Evolutionary conservation across 331 rosid genomes (phyloP).

Genomic region (Malus hybrid): DNA sequence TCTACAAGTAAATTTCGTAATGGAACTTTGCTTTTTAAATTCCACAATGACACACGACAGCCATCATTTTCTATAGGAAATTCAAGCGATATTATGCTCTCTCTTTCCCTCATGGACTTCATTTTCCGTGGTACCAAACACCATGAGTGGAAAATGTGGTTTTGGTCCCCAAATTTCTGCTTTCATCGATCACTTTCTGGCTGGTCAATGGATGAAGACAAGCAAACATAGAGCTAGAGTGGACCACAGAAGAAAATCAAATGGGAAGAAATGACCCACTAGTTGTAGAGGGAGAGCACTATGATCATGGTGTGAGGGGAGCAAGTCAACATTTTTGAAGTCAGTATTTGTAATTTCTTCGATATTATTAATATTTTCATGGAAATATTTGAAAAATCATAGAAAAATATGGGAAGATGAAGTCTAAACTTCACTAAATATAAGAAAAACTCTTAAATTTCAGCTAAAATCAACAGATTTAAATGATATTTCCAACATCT

Average conservation of each 20-base stretch:
- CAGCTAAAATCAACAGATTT: no score
- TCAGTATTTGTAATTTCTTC: neutral
- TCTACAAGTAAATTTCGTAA: neutral
- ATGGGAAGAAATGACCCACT: neutral
- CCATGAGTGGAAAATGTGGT: slow-evolving; percentile 28
- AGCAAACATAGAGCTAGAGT: slow-evolving; percentile 21
- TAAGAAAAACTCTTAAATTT: no score
- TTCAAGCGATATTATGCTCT: neutral
- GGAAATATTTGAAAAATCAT: no score
- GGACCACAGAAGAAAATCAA: slow-evolving; percentile 36
- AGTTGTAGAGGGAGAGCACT: neutral
- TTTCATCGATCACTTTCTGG: slow-evolving; percentile 32
- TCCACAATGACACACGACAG: no score
- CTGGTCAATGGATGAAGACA: slow-evolving; percentile 52
- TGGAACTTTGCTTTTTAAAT: neutral
- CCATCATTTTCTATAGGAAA: neutral
- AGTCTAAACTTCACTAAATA: no score
- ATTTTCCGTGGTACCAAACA: slow-evolving; percentile 60
- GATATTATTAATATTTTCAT: no score
- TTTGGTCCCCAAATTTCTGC: slow-evolving; percentile 43
- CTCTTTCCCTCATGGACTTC: neutral
- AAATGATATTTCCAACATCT: no score
- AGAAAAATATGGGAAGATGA: no score
- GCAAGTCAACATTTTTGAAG: neutral
- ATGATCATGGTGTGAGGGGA: neutral